phyloP scores from a whole-genome alignment of 2,329 filamentous ascomycete genomes.

The Akanthomyces lecanii region DNA sequence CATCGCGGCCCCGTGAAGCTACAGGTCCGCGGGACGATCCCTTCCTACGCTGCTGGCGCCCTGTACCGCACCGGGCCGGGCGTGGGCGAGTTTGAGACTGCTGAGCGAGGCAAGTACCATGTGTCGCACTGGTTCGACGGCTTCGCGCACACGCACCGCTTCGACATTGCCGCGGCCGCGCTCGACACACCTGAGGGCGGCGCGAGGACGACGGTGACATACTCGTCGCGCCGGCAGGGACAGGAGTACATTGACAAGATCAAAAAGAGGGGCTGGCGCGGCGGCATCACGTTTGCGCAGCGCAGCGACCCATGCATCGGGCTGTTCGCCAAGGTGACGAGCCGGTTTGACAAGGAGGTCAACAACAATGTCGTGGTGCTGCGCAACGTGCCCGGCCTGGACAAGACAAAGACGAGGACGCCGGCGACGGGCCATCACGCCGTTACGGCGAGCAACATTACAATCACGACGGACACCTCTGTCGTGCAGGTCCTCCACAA shows the following conservation, averaged over 20 bases:
- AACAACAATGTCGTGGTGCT: slow-evolving; percentile 58
- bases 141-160: slow-evolving; percentile 60
- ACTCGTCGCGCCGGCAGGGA: slow-evolving; percentile 59
- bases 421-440: slow-evolving; percentile 26
- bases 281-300: slow-evolving; percentile 58
- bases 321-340: slow-evolving; percentile 62
- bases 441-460: slow-evolving; percentile 20
- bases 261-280: slow-evolving; percentile 47
- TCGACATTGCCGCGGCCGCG: slow-evolving; percentile 49
- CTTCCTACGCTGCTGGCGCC: slow-evolving; percentile 59
- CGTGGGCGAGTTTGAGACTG: slow-evolving; percentile 51
- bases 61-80: slow-evolving; percentile 70
- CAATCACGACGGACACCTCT: slow-evolving; percentile 42
- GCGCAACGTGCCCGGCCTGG: slow-evolving; percentile 28
- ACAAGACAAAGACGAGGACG: background rate
- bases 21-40: slow-evolving; percentile 57
- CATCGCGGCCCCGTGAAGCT: slow-evolving; percentile 58
- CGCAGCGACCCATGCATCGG: slow-evolving; percentile 64
- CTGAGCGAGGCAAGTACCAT: slow-evolving; percentile 48
- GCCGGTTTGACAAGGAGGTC: slow-evolving; percentile 40
- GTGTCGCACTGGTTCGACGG: slow-evolving; percentile 73
- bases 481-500: slow-evolving; percentile 58
- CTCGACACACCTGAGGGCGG: background rate
- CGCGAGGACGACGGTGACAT: slow-evolving; percentile 28
- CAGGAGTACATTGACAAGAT: slow-evolving; percentile 43